Base-by-base conservation (phyloP, 768 basidiomycete species). In the Boletus bicolor region DNA sequence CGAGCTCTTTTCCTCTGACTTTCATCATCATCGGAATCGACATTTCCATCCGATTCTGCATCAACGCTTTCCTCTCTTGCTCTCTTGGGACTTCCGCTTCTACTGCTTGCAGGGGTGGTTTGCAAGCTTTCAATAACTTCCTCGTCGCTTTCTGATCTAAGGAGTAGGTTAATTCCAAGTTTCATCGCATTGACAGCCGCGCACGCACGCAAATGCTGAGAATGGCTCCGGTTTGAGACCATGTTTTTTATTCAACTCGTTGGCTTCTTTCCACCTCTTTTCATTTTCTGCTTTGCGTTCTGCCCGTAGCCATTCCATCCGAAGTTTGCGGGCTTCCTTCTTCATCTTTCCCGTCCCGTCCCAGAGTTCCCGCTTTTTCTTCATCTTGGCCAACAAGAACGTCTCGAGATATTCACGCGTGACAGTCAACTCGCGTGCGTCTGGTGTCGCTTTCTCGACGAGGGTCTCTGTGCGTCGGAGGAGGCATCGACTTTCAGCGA, bases 341-440 rank as follows among this genome's bases (percentile, higher is more conserved):
- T 51, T 42, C 66, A 73, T 58, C 46, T 4, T 59, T 0, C 56
- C 68, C 8, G 68, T 70, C n/a, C 71, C 70, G 34, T 71, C 71
- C 64, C 64, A 73, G 4, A 70, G 52, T n/a, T 72, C 70, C 5
- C 49, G 54, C 44, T 63, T 72, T n/a, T 59, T 38, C 53, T 70
- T 72, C 68, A 72, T 66, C 49, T 61, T 66, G 42, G n/a, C 64
- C n/a, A 71, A 21, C 12, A 68, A 36, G 41, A 61, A 52, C 1
- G 49, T 51, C 48, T 73, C 69, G 14, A 70, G 55, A n/a, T 57
- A 57, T 39, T 71, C 68, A 21, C 71, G 64, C 28, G 59, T 62
- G 44, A 63, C 51, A 7, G 53, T 28, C 30, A 61, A 11, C 44
- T 71, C 60, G 41, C 67, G 61, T 15, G 62, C 39, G 5, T 62